Evolutionary conservation across 2,329 filamentous ascomycete species (phyloP), one percentile per base, ranked within the genome.

Genomic region (Apiospora malaysiana): DNA sequence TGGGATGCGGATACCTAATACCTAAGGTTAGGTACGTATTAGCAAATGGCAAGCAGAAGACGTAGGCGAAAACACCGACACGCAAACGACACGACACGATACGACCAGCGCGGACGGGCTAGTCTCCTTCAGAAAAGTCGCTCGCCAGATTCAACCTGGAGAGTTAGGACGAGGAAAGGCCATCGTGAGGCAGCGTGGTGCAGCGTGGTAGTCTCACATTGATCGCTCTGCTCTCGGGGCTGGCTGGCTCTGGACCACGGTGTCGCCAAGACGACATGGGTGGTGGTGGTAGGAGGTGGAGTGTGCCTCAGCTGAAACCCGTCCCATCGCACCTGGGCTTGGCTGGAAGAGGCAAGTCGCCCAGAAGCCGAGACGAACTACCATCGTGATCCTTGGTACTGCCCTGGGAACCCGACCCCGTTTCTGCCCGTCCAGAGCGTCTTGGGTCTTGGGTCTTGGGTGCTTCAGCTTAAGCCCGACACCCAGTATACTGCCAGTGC

Each of bases 141-240:
- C 65, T 43, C 65, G 21, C 40, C 65, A n/a, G 65, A 67, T 25
- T 46, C 18, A 45, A 37, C 65, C 65, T 43, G 42, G 40, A 43
- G 65, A 67, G 2, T 25, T 67, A 12, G 65, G 65, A 46, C n/a
- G 65, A 46, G 25, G 27, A 23, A 27, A 42, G 18, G 40, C 40
- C 40, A 67, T 43, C 65, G 43, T 67, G 65, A 46, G 14, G 40
- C 40, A 67, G 40, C 40, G 43, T 21, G n/a, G 65, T 46, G 40
- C 40, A 67, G 40, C 40, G 43, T 21, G n/a, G 65, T 46, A 67
- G 65, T 67, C 65, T 67, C 65, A 67, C 42, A 45, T 67, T 67
- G 65, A 46, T 42, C 40, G 42, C 42, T 45, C 46, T 49, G 46
- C 46, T 49, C 46, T 51, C 23, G 47, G 23, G 10, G 23, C 47